Percentiles rank a stretch among this genome's conserved stretches.
phyloP scores from a whole-genome alignment of 495 filamentous ascomycete species.

The Xylaria curta region DNA sequence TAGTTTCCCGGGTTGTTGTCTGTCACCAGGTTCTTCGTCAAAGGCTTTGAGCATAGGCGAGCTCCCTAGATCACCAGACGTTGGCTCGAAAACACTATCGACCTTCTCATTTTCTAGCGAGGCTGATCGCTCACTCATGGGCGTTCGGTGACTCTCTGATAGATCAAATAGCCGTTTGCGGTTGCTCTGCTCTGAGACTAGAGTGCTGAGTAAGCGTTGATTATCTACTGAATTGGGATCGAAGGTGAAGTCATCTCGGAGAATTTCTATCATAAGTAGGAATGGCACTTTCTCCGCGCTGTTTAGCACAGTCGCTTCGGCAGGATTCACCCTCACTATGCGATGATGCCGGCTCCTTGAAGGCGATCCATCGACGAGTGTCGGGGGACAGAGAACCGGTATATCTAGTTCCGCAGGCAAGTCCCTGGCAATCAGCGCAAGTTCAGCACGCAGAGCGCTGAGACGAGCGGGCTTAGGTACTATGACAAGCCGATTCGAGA shows the following conservation, averaged over 20 bases:
- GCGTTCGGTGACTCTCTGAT: conserved; percentile 54
- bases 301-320: conserved; percentile 78
- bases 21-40: conserved; percentile 45
- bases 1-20: conserved; percentile 34
- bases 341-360: conserved; percentile 73
- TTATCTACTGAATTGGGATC: conserved; percentile 71
- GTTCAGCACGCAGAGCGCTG: conserved; percentile 75
- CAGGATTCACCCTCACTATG: conserved; percentile 76
- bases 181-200: conserved; percentile 67
- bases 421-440: conserved; percentile 75
- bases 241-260: conserved; percentile 77
- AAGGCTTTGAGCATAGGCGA: conserved; percentile 65
- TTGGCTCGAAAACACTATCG: conserved; percentile 81
- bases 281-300: conserved; percentile 82
- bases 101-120: conserved; percentile 47
- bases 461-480: conserved; percentile 77
- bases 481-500: conserved; percentile 74
- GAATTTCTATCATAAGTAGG: conserved; percentile 75
- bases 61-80: conserved; percentile 72
- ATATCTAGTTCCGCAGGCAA: conserved; percentile 79
- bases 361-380: conserved; percentile 66
- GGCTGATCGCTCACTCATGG: conserved; percentile 44
- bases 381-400: conserved; percentile 74
- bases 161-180: conserved; percentile 73
- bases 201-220: conserved; percentile 61